A percentile compares a stretch with the other conserved stretches of the same genome.
phyloP scores from a whole-genome alignment of 352 stramenopile genomes.

The Phytophthora cactorum region DNA sequence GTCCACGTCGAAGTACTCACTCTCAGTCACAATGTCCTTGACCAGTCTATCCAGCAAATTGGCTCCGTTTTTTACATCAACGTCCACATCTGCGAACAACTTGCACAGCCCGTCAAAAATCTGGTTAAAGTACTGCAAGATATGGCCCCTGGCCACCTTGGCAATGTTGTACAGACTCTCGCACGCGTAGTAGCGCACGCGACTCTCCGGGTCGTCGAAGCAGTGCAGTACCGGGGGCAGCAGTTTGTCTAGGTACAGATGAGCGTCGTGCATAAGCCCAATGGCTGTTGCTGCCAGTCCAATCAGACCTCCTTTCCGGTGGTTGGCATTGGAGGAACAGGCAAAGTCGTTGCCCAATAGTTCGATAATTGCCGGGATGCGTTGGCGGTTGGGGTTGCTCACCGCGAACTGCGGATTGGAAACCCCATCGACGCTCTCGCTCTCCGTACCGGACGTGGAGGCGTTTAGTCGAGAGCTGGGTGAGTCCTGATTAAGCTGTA shows the following conservation, averaged over 20 bases:
- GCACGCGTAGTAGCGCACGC: conserved; percentile 99
- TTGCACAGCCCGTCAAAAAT: conserved; percentile 98
- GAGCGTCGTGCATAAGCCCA: conserved; percentile 94
- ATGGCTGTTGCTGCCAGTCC: conserved; percentile 98
- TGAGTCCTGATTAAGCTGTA: conserved; percentile 32
- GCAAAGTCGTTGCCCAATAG: conserved; percentile 98
- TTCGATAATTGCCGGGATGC: conserved; percentile 95
- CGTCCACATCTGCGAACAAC: conserved; percentile 98
- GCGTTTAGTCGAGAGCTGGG: conserved; percentile 18
- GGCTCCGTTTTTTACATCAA: conserved; percentile 99
- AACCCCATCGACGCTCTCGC: conserved; percentile 30
- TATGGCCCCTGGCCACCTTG: conserved; percentile 95
- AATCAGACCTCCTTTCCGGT: conserved; percentile 99
- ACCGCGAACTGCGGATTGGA: conserved; percentile 6
- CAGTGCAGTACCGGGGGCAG: conserved; percentile 98
- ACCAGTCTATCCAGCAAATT: conserved; percentile 92
- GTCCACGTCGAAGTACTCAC: conserved; percentile 98
- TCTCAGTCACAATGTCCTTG: conserved; percentile 99
- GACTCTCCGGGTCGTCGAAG: conserved; percentile 98
- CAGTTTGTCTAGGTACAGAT: conserved; percentile 93
- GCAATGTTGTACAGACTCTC: conserved; percentile 99
- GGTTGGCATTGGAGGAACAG: conserved; percentile 98
- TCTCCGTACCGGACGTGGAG: conserved; percentile 23
- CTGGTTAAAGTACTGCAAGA: conserved; percentile 99
- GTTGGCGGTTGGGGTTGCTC: conserved; percentile 64